Conservation (phyloP, 495 filamentous ascomycete genomes). For the Diplogelasinospora grovesii region DNA sequence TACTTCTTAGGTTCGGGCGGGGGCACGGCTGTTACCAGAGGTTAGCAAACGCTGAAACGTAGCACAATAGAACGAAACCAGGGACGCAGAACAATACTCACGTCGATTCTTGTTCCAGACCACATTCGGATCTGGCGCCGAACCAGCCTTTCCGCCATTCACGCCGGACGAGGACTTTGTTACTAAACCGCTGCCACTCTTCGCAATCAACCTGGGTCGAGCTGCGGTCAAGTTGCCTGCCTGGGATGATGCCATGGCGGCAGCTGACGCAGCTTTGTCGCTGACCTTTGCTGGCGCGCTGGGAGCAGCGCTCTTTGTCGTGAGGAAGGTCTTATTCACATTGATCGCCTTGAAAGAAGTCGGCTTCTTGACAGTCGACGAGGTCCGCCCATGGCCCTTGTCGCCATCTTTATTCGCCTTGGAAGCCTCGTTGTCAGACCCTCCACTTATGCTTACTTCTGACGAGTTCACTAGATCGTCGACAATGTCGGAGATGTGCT, state of each 20-base stretch:
- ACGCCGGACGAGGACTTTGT: constrained; percentile 44
- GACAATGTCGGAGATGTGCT: constrained; percentile 43
- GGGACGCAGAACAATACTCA: constrained; percentile 34
- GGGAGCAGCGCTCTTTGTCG: constrained; percentile 42
- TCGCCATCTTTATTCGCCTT: constrained; percentile 44
- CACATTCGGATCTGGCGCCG: constrained; percentile 55
- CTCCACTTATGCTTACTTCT: constrained; percentile 54
- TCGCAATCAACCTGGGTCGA: constrained; percentile 49
- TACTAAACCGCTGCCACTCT: constrained; percentile 43
- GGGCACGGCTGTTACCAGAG: constrained; percentile 51
- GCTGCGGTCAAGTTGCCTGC: constrained; percentile 35
- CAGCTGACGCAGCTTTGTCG: constrained; percentile 36
- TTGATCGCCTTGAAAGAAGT: constrained; percentile 91
- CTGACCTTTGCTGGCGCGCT: constrained; percentile 41
- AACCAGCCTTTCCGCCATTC: constrained; percentile 49
- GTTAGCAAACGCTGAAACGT: too few species aligned
- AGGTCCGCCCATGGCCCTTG: constrained; percentile 57
- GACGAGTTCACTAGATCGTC: constrained; percentile 47
- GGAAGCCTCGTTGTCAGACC: constrained; percentile 63
- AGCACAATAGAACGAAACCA: too few species aligned
- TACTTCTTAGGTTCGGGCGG: constrained; percentile 82
- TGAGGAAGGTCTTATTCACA: constrained; percentile 82
- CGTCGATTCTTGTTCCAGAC: constrained; percentile 99
- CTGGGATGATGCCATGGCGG: constrained; percentile 27
- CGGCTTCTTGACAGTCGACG: constrained; percentile 70